phyloP scores from a whole-genome alignment of 768 basidiomycete genomes.

The Asterophora lycoperdoides region DNA sequence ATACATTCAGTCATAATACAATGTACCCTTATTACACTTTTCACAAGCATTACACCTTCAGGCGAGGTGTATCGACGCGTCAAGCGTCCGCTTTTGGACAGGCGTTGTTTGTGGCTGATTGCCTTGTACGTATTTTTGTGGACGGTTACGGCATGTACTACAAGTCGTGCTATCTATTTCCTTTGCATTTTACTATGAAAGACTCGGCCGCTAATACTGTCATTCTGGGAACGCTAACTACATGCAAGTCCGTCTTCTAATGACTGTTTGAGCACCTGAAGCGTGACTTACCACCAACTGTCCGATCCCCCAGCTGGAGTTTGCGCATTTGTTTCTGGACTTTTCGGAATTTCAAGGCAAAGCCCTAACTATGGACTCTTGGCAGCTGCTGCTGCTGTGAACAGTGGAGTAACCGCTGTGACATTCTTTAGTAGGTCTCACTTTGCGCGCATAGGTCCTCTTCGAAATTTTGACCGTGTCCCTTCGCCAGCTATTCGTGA shows the following conservation, averaged over 20 bases:
- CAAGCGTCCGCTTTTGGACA: not conserved
- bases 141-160: not conserved
- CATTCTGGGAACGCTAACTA: slow-evolving; percentile 52
- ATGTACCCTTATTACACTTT: not conserved
- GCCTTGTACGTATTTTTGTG: slow-evolving; percentile 3
- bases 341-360: slow-evolving; percentile 42
- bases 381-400: slow-evolving; percentile 60
- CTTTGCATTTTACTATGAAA: slow-evolving; percentile 22
- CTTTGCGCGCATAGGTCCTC: not conserved
- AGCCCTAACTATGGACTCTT: slow-evolving; percentile 44
- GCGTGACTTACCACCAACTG: slow-evolving; percentile 20
- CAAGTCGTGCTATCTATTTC: too few relatives aligned
- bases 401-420: slow-evolving; percentile 65
- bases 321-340: slow-evolving; percentile 47
- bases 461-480: slow-evolving; percentile 1
- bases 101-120: slow-evolving; percentile 11
- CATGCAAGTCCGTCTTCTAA: slow-evolving; percentile 76
- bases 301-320: slow-evolving; percentile 43
- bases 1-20: not conserved
- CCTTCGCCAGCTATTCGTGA: slow-evolving; percentile 61
- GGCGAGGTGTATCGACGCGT: too few relatives aligned
- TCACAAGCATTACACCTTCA: too few relatives aligned
- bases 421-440: slow-evolving; percentile 71
- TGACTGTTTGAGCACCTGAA: slow-evolving; percentile 17
- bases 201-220: slow-evolving; percentile 38